Percentiles rank a stretch among this genome's conserved stretches.
phyloP scores from a whole-genome alignment of 2,329 filamentous ascomycete genomes.

The Rutstroemia sp. region DNA sequence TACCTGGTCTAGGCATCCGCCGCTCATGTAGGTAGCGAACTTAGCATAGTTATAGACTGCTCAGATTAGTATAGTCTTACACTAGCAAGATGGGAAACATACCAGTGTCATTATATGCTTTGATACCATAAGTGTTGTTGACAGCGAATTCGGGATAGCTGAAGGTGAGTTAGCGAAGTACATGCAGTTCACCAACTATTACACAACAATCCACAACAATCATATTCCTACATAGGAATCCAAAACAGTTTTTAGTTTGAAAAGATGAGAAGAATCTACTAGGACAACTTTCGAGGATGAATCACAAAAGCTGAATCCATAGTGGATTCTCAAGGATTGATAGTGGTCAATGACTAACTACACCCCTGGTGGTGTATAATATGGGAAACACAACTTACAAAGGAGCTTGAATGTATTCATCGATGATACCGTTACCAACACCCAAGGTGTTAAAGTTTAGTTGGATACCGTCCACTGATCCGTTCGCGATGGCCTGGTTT shows the following conservation, averaged over 20 bases:
- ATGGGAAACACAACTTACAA: slow-evolving; percentile 10
- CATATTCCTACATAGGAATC: no score
- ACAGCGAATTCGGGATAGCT: slow-evolving; percentile 32
- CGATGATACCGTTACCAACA: slow-evolving; percentile 62
- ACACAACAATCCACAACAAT: not conserved
- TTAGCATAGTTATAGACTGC: slow-evolving; percentile 48
- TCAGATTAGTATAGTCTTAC: not conserved
- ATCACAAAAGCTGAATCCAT: no score
- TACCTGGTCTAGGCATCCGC: slow-evolving; percentile 35
- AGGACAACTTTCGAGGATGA: no score
- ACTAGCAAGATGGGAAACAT: not conserved
- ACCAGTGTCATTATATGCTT: slow-evolving; percentile 22
- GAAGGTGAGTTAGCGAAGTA: not conserved
- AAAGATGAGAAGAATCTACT: no score
- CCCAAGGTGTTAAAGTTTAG: slow-evolving; percentile 55
- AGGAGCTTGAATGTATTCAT: slow-evolving; percentile 48
- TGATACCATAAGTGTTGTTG: slow-evolving; percentile 39
- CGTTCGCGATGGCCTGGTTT: slow-evolving; percentile 47
- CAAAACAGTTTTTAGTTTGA: no score
- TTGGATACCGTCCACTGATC: slow-evolving; percentile 42
- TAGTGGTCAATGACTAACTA: no score
- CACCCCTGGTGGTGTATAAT: no score
- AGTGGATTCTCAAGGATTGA: no score
- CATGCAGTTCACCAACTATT: not conserved
- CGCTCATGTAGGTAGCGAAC: slow-evolving; percentile 39